Base-by-base conservation (phyloP, 2,329 filamentous ascomycete genomes). In the Zymoseptoria tritici region DNA sequence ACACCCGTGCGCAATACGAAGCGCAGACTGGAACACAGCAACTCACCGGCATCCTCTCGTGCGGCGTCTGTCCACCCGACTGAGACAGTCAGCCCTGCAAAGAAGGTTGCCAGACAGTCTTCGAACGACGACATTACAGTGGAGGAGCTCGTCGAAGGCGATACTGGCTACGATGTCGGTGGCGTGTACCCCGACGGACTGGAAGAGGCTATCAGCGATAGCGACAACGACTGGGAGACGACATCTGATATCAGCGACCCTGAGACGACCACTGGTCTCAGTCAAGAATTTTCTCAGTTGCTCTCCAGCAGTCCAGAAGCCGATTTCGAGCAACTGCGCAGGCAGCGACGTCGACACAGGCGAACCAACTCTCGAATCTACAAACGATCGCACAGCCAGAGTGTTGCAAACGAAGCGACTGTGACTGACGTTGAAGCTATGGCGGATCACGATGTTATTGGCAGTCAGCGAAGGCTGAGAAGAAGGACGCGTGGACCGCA, bases 331-430 rank as follows among this genome's bases (percentile, higher is more conserved):
- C 51, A 63, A 36, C 49, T 57, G 5, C 63, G 65, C 9, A 59
- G 61, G 22, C 75, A 75, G 62, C 77, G 76, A 63, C 75, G 76
- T 61, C 69, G 73, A 49, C 57, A 63, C 8, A 76, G 75, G 72
- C 77, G 76, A 53, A 68, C 71, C 21, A 73, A 59, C 21, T 64
- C 64, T 16, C 61, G 75, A 8, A 68, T 73, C 51, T 77, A 75
- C 69, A 80, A 80, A 65, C 74, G 78, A 52, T 76, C 70, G 52
- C 74, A 79, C 67, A 78, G 75, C 62, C 73, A 78, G 67, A 79
- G 74, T 57, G 69, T 78, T 26, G 75, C 75, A 64, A 76, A 75
- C 56, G 76, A 78, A 55, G 73, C 73, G 57, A 77, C 75, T 62
- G 72, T 73, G 54, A 75, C 75, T 21, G 75, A 78, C 57, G 68